Evolutionary conservation across 129 eudicot species (phyloP).

Genomic region (sunflower (Helianthus annuus)): HanXRQr2.0-SUNRISE NC_035433.2:117756153-117756652

Average conservation of each 20-base stretch:
- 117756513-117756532: too few species aligned
- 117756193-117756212: not conserved
- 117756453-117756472: not conserved
- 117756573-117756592: not conserved
- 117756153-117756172: not conserved
- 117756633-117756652: not conserved
- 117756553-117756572: not conserved
- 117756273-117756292: constrained; percentile 27
- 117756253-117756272: constrained; percentile 38
- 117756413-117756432: not conserved
- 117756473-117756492: too few species aligned
- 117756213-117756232: constrained; percentile 19
- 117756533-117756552: not conserved
- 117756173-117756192: constrained; percentile 2
- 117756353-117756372: constrained; percentile 18
- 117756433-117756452: not conserved
- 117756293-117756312: not conserved
- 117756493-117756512: too few species aligned
- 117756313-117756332: not conserved
- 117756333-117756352: constrained; percentile 19
- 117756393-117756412: not conserved
- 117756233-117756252: constrained; percentile 31
- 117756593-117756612: not conserved
- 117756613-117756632: not conserved
- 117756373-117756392: constrained; percentile 14